Conservation (phyloP, 163 green algal genomes). For the Trebouxia gelatinosa region DNA sequence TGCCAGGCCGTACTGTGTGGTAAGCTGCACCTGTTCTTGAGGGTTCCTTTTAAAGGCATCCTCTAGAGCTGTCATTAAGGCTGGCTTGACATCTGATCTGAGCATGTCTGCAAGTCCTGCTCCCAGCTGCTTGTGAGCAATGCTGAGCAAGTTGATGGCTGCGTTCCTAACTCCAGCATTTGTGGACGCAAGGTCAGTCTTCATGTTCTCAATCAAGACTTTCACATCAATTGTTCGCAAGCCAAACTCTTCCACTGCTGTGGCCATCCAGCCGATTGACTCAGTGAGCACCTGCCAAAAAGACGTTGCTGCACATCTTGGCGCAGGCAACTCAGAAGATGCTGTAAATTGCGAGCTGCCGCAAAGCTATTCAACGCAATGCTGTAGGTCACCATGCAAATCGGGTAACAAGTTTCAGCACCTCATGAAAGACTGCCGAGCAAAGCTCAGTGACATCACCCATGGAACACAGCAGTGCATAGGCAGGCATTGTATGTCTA, state of each 20-base stretch:
- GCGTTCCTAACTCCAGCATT: slow-evolving; percentile 78
- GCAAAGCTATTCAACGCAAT: no score
- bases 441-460: not conserved
- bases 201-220: slow-evolving; percentile 79
- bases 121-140: slow-evolving; percentile 75
- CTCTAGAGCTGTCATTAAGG: slow-evolving; percentile 85
- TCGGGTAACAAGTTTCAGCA: no score
- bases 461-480: not conserved
- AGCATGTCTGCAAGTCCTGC: slow-evolving; percentile 58
- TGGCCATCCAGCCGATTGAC: slow-evolving; percentile 79
- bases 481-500: not conserved
- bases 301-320: not conserved
- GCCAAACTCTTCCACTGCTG: slow-evolving; percentile 83
- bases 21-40: slow-evolving; percentile 53
- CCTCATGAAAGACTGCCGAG: not conserved
- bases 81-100: slow-evolving; percentile 85
- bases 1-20: no score
- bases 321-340: not conserved
- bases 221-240: slow-evolving; percentile 68
- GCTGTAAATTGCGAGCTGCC: not conserved
- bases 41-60: slow-evolving; percentile 74
- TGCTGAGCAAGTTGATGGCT: slow-evolving; percentile 76
- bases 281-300: slow-evolving; percentile 79
- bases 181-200: slow-evolving; percentile 74
- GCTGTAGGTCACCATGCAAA: no score